These are phyloP conservation scores for Phallus indusiatus DNA, from an alignment of 768 basidiomycete genomes.

Conservation along the genomic window DNA sequence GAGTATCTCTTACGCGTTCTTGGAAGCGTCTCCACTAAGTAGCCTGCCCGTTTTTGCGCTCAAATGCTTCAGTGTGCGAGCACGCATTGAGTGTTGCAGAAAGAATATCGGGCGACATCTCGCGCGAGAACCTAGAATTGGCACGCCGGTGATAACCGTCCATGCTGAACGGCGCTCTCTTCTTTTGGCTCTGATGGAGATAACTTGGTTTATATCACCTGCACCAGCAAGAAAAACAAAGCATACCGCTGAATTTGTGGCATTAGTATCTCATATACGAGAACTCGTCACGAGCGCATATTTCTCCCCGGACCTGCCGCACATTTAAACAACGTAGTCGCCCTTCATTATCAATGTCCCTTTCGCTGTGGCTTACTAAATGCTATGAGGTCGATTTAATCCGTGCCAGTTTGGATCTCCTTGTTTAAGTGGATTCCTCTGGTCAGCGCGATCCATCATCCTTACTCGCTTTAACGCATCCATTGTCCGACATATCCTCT, in stretches of 20 bases:
- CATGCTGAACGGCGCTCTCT: constrained; percentile 69
- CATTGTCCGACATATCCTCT: constrained; percentile 67
- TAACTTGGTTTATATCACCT: constrained; percentile 50
- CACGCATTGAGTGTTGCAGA: constrained; percentile 49
- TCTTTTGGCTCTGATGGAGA: constrained; percentile 68
- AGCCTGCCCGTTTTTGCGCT: constrained; percentile 53
- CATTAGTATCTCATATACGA: constrained; percentile 51
- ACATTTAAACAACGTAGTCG: constrained; percentile 78
- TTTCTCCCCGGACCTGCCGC: constrained; percentile 64
- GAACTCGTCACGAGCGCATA: constrained; percentile 62
- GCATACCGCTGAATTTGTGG: constrained; percentile 51
- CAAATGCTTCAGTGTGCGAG: constrained; percentile 45
- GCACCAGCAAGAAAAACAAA: constrained; percentile 40
- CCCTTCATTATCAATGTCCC: constrained; percentile 56
- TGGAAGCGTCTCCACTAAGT: constrained; percentile 69
- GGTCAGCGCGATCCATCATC: constrained; percentile 60
- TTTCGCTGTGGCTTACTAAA: constrained; percentile 66
- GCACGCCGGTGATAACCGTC: constrained; percentile 78
- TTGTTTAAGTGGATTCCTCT: constrained; percentile 56
- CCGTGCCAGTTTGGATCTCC: constrained; percentile 62
- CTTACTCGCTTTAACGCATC: constrained; percentile 50
- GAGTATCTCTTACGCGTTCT: constrained; percentile 62
- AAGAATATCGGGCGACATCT: constrained; percentile 57
- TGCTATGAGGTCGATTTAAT: constrained; percentile 79
- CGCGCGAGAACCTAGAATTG: constrained; percentile 59